Evolutionary conservation across 495 filamentous ascomycete species (phyloP).

Genomic region (Penicillium arizonense): DNA sequence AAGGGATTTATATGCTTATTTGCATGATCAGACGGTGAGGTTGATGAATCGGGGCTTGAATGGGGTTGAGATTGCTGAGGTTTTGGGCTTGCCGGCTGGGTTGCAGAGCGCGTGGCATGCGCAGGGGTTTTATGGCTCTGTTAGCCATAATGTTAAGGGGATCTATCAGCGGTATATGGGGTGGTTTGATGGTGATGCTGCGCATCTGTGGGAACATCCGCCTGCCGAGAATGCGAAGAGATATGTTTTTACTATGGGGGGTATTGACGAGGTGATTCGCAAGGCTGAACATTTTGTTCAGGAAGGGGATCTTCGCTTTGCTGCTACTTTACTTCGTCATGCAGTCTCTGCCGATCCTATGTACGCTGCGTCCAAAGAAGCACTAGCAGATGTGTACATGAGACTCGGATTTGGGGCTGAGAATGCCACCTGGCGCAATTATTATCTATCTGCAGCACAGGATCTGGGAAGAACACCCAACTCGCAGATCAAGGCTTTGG

Average conservation of each 20-base stretch:
- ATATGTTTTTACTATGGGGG: constrained; percentile 28
- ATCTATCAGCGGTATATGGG: constrained; percentile 39
- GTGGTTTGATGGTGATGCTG: constrained; percentile 40
- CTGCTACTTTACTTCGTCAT: constrained; percentile 23
- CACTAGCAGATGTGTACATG: constrained; percentile 21
- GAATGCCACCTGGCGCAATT: constrained; percentile 30
- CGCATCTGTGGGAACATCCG: constrained; percentile 35
- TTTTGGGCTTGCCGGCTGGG: constrained; percentile 21
- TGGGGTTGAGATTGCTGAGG: constrained; percentile 35
- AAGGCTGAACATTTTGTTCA: constrained; percentile 15
- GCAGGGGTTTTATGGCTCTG: constrained; percentile 34
- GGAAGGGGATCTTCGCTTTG: constrained; percentile 24
- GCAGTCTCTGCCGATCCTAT: constrained; percentile 17
- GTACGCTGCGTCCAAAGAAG: constrained; percentile 3
- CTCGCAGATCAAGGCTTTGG: neutral
- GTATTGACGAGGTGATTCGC: constrained; percentile 17
- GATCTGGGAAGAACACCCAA: constrained; percentile 3
- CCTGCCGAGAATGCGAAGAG: constrained; percentile 22
- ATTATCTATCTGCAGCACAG: constrained; percentile 17
- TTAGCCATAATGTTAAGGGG: constrained; percentile 39
- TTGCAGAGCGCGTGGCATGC: constrained; percentile 22
- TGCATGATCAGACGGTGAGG: constrained; percentile 35
- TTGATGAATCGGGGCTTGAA: constrained; percentile 28
- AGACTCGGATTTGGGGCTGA: constrained; percentile 27
- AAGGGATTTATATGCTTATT: constrained; percentile 34